phyloP scores from a whole-genome alignment of 371 early-diverging fungal species.

The Mucor racemosus region DNA sequence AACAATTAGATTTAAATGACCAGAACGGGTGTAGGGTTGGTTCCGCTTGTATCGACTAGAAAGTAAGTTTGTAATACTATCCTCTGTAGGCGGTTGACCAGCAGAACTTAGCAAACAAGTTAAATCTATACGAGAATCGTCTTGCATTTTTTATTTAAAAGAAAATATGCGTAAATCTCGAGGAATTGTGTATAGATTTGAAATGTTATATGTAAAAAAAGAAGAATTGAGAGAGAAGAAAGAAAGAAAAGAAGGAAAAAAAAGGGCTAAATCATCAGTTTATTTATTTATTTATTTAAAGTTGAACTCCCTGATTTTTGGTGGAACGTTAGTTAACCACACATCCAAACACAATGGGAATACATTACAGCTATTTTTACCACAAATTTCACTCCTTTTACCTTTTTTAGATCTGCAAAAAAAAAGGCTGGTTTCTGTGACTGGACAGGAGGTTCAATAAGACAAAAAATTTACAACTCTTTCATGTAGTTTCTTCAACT shows the following conservation, averaged over 20 bases:
- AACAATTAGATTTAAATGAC: constrained; percentile 60
- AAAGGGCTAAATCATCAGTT: not conserved
- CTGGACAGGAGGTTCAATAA: constrained; percentile 9
- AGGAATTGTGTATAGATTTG: not conserved
- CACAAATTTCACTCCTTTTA: constrained; percentile 3
- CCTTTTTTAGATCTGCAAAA: constrained; percentile 9
- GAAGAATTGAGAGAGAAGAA: not conserved
- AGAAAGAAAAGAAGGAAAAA: constrained; percentile 4
- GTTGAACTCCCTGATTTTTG: constrained; percentile 12
- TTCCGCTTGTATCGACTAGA: constrained; percentile 59
- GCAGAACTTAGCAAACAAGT: constrained; percentile 38
- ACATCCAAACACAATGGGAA: constrained; percentile 4
- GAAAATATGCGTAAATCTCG: not conserved
- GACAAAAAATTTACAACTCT: not conserved
- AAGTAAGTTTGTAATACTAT: constrained; percentile 59
- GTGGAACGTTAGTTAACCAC: constrained; percentile 19
- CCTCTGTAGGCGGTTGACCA: constrained; percentile 57
- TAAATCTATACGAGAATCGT: constrained; percentile 55
- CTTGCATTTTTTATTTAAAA: constrained; percentile 40
- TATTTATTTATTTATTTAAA: not conserved
- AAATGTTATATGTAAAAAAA: not conserved
- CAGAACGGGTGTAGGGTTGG: constrained; percentile 64
- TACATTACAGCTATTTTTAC: constrained; percentile 20
- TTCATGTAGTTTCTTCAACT: not conserved
- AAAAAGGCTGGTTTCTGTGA: not conserved